Base-by-base conservation (phyloP, 78 protist genomes). In the Speleostelium caveatum region DNA sequence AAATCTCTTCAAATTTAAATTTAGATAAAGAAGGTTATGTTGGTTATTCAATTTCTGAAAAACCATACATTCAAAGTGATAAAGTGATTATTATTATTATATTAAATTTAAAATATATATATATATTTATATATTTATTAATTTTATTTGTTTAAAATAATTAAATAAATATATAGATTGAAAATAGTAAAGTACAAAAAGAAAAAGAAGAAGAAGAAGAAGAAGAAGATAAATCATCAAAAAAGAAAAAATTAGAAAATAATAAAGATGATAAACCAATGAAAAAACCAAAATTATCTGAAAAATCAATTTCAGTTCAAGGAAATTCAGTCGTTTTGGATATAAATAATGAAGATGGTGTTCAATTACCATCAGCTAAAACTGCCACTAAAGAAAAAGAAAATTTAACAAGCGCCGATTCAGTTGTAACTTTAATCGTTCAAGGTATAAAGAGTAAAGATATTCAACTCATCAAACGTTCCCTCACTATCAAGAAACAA, bases 391-490 rank as follows among this genome's bases (percentile, higher is more conserved):
- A 41, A 69, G 36, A 28, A 35, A 69, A n/a, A n/a, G n/a, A n/a
- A n/a, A n/a, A n/a, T n/a, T 42, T 69, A 17, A 59, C 75, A n/a
- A 28, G 42, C 28, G 75, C 89, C n/a, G 62, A 56, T 51, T 67
- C 89, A 19, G 32, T 80, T 42, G 77, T 80, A 0, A 77, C 65
- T 58, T 39, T 80, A 12, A 68, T 80, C 41, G 30, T 69, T 3
- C 89, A 80, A 68, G 6, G 42, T 24, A 28, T 80, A 16, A 68
- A 53, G 51, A 24, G 77, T 16, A 55, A 72, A 3, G 32, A 80
- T 68, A 62, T 28, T 28, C 26, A 16, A 26, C 36, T 56, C 17
- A 56, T 80, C 49, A 26, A 24, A 22, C 22, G 39, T 21, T 58
- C 89, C 36, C 24, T 80, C 38, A 38, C 33, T 22, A 39, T 39